Conservation (phyloP, 768 basidiomycete species). For the Xerocomellus chrysenteron region DNA sequence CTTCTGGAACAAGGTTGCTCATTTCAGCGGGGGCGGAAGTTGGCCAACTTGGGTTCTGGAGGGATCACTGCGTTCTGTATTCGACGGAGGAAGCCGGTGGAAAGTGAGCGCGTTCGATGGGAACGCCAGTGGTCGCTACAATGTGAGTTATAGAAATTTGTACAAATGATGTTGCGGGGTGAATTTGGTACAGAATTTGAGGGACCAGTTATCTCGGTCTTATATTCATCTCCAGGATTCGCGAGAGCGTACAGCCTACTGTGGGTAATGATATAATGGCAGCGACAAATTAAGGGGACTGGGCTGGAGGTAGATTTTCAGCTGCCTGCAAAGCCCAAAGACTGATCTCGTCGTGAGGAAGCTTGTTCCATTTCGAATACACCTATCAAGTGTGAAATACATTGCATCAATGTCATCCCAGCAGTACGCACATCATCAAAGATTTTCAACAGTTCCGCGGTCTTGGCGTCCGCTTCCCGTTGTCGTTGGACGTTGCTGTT, state of each 20-base stretch:
- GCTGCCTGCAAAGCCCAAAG: constrained; percentile 41
- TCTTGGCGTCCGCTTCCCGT: constrained; percentile 45
- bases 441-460: constrained; percentile 47
- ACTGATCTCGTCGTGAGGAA: constrained; percentile 66
- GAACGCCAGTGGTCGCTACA: too few species aligned
- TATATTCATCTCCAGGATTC: not conserved
- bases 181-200: not conserved
- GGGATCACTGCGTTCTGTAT: too few species aligned
- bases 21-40: not conserved
- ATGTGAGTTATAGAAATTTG: too few species aligned
- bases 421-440: constrained; percentile 49
- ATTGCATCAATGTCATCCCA: not conserved
- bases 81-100: too few species aligned
- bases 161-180: too few species aligned
- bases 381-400: constrained; percentile 35
- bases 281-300: not conserved
- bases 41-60: not conserved
- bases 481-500: constrained; percentile 47
- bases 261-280: not conserved
- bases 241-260: not conserved
- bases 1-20: constrained; percentile 19
- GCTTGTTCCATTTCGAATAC: constrained; percentile 48
- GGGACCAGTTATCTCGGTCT: too few species aligned
- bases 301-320: constrained; percentile 38
- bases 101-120: too few species aligned